Base-by-base conservation (phyloP, 495 filamentous ascomycete genomes). In the Mycothermus thermophilus region DNA sequence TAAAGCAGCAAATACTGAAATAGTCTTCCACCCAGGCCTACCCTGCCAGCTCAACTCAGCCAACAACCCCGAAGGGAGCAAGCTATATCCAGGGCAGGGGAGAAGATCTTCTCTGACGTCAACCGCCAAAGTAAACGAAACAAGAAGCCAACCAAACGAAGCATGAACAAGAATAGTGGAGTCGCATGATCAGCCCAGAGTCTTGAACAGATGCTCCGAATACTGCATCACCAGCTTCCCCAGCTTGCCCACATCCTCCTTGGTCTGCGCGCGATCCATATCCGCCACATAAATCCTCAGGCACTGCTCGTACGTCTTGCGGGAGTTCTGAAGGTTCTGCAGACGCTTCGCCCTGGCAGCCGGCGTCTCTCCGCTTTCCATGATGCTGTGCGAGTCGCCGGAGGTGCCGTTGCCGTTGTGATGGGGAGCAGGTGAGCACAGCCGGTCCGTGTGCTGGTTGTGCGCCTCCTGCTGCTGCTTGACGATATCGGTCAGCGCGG, bases 191-290 rank as follows among this genome's bases (percentile, higher is more conserved):
- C n/a, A n/a, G n/a, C n/a, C n/a, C 28, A 42, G 23, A 11, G 35
- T 44, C 39, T 38, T 47, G 13, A 51, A 44, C 32, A 54, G 15
- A 20, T 46, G 38, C 27, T 41, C 44, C 14, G 51, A 47, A 33
- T 51, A 54, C 44, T 42, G 29, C 17, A 48, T 36, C 15, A 27
- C 35, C 31, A 54, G 20, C 24, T 32, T 12, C 7, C 47, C 51
- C 29, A 24, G 32, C 27, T 36, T 34, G 6, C 5, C 16, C 27
- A 47, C 47, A 5, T 46, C 38, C n/a, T 46, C 45, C 1, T 11
- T 4, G 5, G 23, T 36, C 14, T 2, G 15, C 0, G 50, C 44
- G 7, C 35, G 27, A n/a, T 48, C 20, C 48, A 54, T 34, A 11
- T 48, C 34, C 15, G 35, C 32, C 0, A 15, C 44, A 11, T 37